Conservation (phyloP, 2,329 filamentous ascomycete genomes). For the Diaporthe capsici region DNA sequence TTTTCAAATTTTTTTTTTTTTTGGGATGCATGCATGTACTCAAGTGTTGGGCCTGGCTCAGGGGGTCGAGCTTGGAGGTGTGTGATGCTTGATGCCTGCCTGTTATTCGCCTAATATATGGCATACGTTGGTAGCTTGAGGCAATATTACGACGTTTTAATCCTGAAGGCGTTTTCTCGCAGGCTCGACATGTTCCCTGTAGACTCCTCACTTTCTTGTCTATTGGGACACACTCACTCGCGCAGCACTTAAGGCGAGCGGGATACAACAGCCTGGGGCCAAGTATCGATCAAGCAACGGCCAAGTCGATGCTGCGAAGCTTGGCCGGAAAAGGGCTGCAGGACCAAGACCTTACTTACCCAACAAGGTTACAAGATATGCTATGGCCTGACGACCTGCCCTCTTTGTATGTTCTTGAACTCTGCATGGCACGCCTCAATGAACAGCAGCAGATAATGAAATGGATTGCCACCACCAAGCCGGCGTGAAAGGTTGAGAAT, state of each 20-base stretch:
- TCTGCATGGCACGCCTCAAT: too few species aligned
- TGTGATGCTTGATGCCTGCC: not conserved
- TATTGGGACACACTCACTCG: too few species aligned
- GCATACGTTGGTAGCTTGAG: conserved; percentile 1
- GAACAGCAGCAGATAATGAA: too few species aligned
- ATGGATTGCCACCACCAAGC: too few species aligned
- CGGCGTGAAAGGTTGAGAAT: too few species aligned
- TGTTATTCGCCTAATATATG: not conserved
- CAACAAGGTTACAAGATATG: not conserved
- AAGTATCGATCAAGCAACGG: not conserved
- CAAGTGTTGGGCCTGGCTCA: not conserved
- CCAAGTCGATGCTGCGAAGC: conserved; percentile 3
- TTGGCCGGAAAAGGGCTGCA: conserved; percentile 5
- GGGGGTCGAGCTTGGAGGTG: not conserved
- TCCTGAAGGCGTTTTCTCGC: not conserved
- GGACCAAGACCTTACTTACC: not conserved
- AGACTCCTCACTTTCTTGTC: not conserved
- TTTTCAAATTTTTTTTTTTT: not conserved
- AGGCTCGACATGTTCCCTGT: too few species aligned
- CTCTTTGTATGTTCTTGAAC: not conserved
- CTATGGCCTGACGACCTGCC: not conserved
- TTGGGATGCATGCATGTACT: conserved; percentile 5
- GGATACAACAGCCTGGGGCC: not conserved
- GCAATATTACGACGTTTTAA: not conserved
- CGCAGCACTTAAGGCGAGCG: not conserved